Conservation (phyloP, 1,284 basidiomycete species). For the Cutaneotrichosporon spelunceum region DNA sequence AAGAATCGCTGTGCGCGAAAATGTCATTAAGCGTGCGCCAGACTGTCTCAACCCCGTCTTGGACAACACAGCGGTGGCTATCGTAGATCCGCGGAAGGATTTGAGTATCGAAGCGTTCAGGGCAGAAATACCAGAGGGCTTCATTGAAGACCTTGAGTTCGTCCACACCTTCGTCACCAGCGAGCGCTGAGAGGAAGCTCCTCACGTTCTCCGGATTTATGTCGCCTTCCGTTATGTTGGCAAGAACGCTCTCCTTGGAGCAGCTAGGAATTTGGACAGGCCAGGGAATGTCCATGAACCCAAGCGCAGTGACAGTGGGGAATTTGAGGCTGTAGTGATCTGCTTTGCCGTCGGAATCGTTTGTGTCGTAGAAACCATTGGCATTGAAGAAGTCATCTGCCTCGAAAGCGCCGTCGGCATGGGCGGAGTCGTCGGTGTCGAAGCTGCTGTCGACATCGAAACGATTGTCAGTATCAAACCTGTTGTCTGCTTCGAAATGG, state of each 20-base stretch:
- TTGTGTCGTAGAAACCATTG: neutral
- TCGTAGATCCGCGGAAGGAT: neutral
- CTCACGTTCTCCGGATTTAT: neutral
- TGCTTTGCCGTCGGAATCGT: neutral
- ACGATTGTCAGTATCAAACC: no score
- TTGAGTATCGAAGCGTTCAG: neutral
- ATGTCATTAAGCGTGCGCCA: neutral
- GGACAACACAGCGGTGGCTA: neutral
- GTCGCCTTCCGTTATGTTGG: neutral
- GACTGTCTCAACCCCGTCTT: neutral
- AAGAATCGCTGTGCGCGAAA: neutral
- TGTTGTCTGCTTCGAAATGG: no score
- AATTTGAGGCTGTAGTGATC: neutral
- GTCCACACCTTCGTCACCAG: neutral
- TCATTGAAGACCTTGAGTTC: neutral
- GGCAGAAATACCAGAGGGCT: neutral
- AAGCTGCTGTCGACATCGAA: no score
- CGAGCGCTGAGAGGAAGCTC: neutral
- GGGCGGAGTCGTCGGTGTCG: neutral
- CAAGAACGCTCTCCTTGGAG: neutral
- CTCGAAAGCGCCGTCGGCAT: neutral
- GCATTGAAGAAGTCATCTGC: neutral
- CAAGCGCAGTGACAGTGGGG: neutral
- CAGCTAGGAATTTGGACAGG: neutral
- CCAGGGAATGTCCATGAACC: neutral